These are phyloP conservation scores for Colletotrichum salicis DNA, from an alignment of 2,329 filamentous ascomycete species.

Conservation along the genomic window DNA sequence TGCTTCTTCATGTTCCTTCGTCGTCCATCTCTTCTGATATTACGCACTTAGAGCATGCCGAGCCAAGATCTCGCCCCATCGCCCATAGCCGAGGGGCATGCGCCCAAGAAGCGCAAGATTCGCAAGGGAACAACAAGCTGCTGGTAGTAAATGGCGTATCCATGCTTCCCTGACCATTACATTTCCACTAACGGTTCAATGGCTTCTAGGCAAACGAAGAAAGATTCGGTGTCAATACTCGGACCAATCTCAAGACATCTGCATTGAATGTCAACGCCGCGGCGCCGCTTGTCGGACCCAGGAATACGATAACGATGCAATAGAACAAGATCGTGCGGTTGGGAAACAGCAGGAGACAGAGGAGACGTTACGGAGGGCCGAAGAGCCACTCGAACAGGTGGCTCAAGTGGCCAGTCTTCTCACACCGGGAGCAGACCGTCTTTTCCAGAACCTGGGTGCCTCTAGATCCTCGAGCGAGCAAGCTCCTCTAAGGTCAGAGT, in stretches of 20 bases:
- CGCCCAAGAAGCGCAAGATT: slow-evolving; percentile 45
- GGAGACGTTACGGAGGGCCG: neutral
- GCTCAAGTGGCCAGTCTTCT: neutral
- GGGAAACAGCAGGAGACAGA: slow-evolving; percentile 1
- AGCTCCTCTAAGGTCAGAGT: neutral
- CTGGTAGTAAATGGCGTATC: slow-evolving; percentile 59
- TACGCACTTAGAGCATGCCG: neutral
- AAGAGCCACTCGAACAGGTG: neutral
- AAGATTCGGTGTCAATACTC: slow-evolving; percentile 62
- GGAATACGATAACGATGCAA: slow-evolving; percentile 49
- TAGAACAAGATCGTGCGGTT: neutral
- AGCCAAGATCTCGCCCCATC: neutral
- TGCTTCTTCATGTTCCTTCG: no score
- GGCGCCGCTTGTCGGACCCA: slow-evolving; percentile 57
- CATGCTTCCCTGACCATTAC: neutral
- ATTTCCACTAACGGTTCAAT: neutral
- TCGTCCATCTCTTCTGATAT: no score
- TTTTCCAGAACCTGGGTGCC: neutral
- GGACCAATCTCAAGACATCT: slow-evolving; percentile 49
- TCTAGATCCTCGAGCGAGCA: neutral
- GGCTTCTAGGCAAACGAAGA: slow-evolving; percentile 50
- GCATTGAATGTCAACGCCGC: slow-evolving; percentile 58
- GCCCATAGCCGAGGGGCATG: neutral
- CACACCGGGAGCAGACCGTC: neutral
- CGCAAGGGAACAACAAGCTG: slow-evolving; percentile 66